Evolutionary conservation across 805 yeast species (phyloP).

Genomic region (Middelhovenomyces tepae): DNA sequence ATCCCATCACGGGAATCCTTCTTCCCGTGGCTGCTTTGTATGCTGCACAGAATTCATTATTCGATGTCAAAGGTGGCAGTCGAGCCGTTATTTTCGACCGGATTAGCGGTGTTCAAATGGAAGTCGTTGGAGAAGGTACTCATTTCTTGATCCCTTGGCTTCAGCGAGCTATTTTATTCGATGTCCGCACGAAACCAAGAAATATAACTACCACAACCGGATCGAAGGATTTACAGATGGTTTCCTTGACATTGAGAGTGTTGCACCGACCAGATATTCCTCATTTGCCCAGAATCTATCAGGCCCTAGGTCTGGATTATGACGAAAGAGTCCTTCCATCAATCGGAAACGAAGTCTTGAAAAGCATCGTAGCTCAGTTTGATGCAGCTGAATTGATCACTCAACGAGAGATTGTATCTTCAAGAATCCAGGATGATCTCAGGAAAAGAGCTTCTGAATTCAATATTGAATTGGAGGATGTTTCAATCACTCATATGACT

Average conservation of each 20-base stretch:
- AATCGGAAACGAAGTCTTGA: constrained; percentile 84
- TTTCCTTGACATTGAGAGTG: constrained; percentile 84
- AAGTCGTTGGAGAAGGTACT: constrained; percentile 94
- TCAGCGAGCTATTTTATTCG: constrained; percentile 82
- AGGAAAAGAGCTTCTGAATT: constrained; percentile 78
- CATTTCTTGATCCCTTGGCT: constrained; percentile 95
- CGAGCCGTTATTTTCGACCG: constrained; percentile 95
- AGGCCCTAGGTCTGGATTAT: constrained; percentile 84
- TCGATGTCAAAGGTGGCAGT: constrained; percentile 93
- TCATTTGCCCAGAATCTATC: constrained; percentile 78
- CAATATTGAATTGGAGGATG: constrained; percentile 88
- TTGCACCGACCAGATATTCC: constrained; percentile 88
- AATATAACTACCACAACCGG: constrained; percentile 93
- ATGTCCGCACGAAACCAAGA: constrained; percentile 90
- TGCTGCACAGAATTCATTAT: constrained; percentile 67
- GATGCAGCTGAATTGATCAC: constrained; percentile 96
- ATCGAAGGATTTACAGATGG: constrained; percentile 94
- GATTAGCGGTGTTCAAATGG: constrained; percentile 73
- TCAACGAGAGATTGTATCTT: constrained; percentile 90
- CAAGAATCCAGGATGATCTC: constrained; percentile 80
- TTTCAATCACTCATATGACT: constrained; percentile 94
- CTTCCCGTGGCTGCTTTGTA: constrained; percentile 32
- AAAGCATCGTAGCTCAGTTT: constrained; percentile 85
- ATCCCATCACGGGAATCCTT: constrained; percentile 18
- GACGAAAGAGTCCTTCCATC: constrained; percentile 92